Evolutionary conservation across 768 basidiomycete species (phyloP).

Genomic region (Xanthoconium purpureum): DNA sequence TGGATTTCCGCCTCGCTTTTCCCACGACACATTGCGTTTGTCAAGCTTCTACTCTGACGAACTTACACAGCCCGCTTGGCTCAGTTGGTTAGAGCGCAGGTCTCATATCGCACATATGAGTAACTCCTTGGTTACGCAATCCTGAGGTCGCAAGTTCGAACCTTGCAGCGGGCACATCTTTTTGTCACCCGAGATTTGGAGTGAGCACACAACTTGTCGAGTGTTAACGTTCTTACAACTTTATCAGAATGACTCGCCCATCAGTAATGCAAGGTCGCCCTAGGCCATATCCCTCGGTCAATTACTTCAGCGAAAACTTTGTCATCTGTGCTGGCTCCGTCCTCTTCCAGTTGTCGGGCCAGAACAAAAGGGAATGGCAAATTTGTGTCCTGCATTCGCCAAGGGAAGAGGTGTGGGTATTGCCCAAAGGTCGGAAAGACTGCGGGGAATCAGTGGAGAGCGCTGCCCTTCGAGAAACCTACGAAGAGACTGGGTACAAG

Average conservation of each 20-base stretch:
- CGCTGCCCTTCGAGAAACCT: conserved; percentile 59
- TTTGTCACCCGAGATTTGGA: background rate
- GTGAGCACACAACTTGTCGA: no score
- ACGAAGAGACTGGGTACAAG: conserved; percentile 61
- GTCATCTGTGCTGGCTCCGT: conserved; percentile 23
- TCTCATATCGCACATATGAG: conserved; percentile 45
- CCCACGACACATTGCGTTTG: conserved; percentile 15
- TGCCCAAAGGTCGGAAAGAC: conserved; percentile 66
- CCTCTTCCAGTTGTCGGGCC: conserved; percentile 8
- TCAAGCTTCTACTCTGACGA: fast-evolving
- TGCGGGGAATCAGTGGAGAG: conserved; percentile 45
- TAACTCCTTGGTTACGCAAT: conserved; percentile 34
- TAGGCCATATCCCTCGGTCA: background rate
- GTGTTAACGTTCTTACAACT: background rate
- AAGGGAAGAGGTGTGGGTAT: conserved; percentile 29
- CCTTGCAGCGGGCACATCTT: conserved; percentile 52
- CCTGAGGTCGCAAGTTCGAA: conserved; percentile 65
- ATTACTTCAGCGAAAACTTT: conserved; percentile 17
- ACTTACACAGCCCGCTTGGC: conserved; percentile 39
- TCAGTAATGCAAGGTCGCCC: background rate
- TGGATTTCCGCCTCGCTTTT: conserved; percentile 6
- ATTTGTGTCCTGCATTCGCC: conserved; percentile 18
- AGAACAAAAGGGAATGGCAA: conserved; percentile 3
- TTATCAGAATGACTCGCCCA: no score
- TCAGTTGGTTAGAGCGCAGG: conserved; percentile 59